Base-by-base conservation (phyloP, 129 eudicot genomes). In the Oenanthe sinensis region DNA sequence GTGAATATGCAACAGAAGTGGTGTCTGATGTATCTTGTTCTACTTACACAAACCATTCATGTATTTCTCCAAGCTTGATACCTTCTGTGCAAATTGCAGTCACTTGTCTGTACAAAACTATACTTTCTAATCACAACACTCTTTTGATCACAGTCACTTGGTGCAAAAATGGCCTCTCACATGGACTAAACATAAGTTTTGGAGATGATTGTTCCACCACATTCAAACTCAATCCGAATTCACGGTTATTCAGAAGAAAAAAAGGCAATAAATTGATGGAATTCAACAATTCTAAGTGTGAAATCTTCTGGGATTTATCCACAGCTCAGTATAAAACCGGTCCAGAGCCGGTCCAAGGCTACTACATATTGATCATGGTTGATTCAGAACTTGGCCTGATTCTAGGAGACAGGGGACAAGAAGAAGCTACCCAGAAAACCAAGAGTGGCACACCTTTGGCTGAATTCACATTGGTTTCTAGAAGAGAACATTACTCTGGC, bases 271-370 rank as follows among this genome's bases (percentile, higher is more conserved):
- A 87, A 83, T 62, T 83, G 2, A 36, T 91, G 9, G 92, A 90
- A 5, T 60, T 58, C 77, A 82, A 79, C 37, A 26, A 60, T 10
- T 75, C 81, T 20, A 90, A 84, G 77, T 73, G 90, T 74, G 93
- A 91, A 22, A 78, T 91, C 78, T 71, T 83, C 75, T 94, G 91
- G 83, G 98, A 94, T 85, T 86, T 94, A 17, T 91, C 93, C 14
- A 40, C 85, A 39, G 98, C 97, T 55, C 79, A 77, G 20, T 94
- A 91, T 85, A 75, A 83, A 55, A 40, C 84, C 36, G 93, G 98
- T 1, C 93, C 98, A 11, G 97, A 94, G 54, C 98, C 98, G 6
- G 75, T 88, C 33, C 85, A 81, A 47, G 96, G 96, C 12, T 94
- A 82, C 82, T 90, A 88, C 54, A 81, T 94, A n/a, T 1, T 90